These are phyloP conservation scores for Neofusicoccum ribis DNA, from an alignment of 2,329 filamentous ascomycete genomes.

Conservation along the genomic window DNA sequence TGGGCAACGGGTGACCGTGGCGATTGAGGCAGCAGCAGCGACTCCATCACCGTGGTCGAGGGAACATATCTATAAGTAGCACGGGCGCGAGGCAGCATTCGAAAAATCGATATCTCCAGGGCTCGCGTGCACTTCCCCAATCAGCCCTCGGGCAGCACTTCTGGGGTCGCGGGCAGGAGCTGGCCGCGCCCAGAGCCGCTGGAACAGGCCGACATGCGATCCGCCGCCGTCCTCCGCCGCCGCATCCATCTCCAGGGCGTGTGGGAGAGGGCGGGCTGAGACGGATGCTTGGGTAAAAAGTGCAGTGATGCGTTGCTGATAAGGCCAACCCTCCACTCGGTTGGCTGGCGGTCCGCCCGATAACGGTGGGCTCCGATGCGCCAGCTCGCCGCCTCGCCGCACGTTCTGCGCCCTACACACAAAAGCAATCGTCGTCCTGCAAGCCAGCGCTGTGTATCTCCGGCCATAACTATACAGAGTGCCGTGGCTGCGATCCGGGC, in stretches of 20 bases:
- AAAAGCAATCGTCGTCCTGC: conserved; percentile 6
- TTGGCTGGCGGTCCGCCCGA: conserved; percentile 7
- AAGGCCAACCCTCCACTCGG: neutral
- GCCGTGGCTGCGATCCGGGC: neutral
- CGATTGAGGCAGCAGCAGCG: neutral
- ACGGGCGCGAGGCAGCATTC: neutral
- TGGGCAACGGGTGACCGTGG: neutral
- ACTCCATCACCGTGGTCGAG: neutral
- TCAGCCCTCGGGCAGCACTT: neutral
- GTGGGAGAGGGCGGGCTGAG: conserved; percentile 2
- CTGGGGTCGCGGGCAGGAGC: neutral
- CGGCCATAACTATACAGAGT: neutral
- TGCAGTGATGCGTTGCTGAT: conserved; percentile 17
- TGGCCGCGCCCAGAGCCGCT: neutral
- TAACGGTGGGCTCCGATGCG: conserved; percentile 9
- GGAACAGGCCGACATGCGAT: conserved; percentile 16
- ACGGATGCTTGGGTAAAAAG: conserved; percentile 10
- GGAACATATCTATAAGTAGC: neutral
- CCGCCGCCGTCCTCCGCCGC: conserved; percentile 7
- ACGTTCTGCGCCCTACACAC: neutral
- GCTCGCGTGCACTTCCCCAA: conserved; percentile 10
- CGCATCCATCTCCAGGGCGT: neutral
- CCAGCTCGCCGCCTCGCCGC: neutral
- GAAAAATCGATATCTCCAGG: conserved; percentile 8
- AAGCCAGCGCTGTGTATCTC: conserved; percentile 1